These are phyloP conservation scores for Microstegium vimineum DNA, from an alignment of 176 grass and related monocot species.

Conservation along the genomic window DNA sequence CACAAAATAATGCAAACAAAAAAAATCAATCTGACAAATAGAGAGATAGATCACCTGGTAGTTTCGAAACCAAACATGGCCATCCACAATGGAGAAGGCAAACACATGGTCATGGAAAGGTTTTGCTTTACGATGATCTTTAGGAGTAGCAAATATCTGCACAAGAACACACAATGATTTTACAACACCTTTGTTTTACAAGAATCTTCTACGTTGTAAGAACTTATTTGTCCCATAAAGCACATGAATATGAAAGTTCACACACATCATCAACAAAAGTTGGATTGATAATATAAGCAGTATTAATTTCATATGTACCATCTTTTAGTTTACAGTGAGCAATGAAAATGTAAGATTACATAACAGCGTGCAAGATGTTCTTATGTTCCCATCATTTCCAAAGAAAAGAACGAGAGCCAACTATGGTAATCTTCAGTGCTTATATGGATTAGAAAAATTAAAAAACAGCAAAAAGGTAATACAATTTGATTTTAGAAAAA, in stretches of 20 bases:
- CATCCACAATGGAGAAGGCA: constrained; percentile 85
- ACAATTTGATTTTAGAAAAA: background rate
- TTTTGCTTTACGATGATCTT: constrained; percentile 81
- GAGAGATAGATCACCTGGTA: constrained; percentile 61
- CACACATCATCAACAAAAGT: background rate
- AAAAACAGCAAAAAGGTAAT: background rate
- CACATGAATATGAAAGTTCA: background rate
- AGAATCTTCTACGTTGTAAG: background rate
- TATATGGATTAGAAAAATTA: no score
- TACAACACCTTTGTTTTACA: background rate
- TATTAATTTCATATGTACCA: background rate
- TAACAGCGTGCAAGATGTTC: background rate
- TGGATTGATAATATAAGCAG: background rate
- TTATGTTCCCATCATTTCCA: background rate
- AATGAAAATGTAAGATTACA: background rate
- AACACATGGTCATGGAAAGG: constrained; percentile 94
- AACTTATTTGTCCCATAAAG: constrained; percentile 6
- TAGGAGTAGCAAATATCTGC: constrained; percentile 83
- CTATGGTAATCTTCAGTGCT: background rate
- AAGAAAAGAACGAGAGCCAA: background rate
- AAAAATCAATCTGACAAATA: constrained; percentile 8
- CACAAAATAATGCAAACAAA: background rate
- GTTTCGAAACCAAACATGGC: constrained; percentile 95
- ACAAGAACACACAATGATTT: background rate
- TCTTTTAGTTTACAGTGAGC: background rate